phyloP scores from a whole-genome alignment of 1,284 basidiomycete genomes.

The Irpex sp. region DNA sequence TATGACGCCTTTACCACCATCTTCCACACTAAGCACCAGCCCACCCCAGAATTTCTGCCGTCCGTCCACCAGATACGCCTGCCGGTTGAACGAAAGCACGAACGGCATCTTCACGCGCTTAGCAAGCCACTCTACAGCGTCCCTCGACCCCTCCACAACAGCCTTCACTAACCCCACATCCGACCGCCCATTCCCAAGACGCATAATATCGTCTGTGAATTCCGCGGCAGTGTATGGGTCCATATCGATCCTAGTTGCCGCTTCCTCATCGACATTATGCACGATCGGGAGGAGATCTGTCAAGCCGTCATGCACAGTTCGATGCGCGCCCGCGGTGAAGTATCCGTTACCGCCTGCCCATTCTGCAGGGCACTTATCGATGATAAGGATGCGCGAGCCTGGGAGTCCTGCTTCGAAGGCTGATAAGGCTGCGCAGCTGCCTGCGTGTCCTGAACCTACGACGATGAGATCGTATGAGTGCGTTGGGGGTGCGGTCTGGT shows the following conservation, averaged over 20 bases:
- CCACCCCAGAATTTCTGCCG: constrained; percentile 70
- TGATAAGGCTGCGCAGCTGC: constrained; percentile 59
- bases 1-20: constrained; percentile 69
- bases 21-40: constrained; percentile 52
- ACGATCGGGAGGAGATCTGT: constrained; percentile 55
- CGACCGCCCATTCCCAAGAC: constrained; percentile 48
- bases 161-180: constrained; percentile 45
- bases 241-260: constrained; percentile 49
- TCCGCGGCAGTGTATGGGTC: constrained; percentile 51
- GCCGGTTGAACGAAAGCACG: constrained; percentile 57
- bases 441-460: constrained; percentile 67
- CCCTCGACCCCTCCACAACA: constrained; percentile 54
- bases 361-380: constrained; percentile 61
- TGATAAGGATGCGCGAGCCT: constrained; percentile 47
- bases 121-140: constrained; percentile 54
- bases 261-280: constrained; percentile 40
- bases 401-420: constrained; percentile 54
- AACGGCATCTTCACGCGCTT: constrained; percentile 49
- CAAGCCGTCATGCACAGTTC: constrained; percentile 57
- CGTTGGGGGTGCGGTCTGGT: background rate
- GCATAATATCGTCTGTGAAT: constrained; percentile 57
- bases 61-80: constrained; percentile 62
- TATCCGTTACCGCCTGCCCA: constrained; percentile 71
- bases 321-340: constrained; percentile 66
- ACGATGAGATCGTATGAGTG: constrained; percentile 47